Base-by-base conservation (phyloP, 1,284 basidiomycete species). In the Pyrrhoderma lamaoense region DNA sequence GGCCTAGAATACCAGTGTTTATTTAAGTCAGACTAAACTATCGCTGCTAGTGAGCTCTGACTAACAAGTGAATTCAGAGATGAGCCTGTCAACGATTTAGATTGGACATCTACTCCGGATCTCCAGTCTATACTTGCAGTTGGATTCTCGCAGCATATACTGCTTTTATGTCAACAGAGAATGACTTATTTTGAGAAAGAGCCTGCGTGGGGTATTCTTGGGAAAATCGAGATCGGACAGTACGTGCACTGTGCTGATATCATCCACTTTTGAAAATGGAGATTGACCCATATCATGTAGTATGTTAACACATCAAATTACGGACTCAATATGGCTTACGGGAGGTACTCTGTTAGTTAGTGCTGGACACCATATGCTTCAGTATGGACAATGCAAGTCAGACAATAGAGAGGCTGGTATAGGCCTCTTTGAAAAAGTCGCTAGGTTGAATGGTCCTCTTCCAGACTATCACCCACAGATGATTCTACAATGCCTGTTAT, bases 381-480 rank as follows among this genome's bases (percentile, higher is more conserved):
- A 93, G 31, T 91, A 76, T 65, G 43, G 54, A 67, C 62, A 53
- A 47, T 42, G 51, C 25, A 45, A 58, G 45, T 22, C 55, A 43
- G 58, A 60, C 34, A 54, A 56, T 31, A 58, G 60, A 11, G 46
- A 60, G 9, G 53, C 64, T 38, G 60, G 63, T 14, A 55, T 61
- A 4, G 76, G 78, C 55, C 72, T 94, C 19, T 89, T 93, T 57
- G 87, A 93, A 61, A 75, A 87, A 59, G 88, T 92, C 39, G 88
- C 87, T 3, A 69, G 82, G 56, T 74, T 80, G 48, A 94, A 93
- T 64, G 90, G 89, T 0, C 91, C 92, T 1, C 67, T 96, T 42
- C 77, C 80, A 25, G 89, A 95, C 64, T 93, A 89, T 64, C 89
- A 95, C 66, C 93, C 93, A 2, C 90, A 93, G 59, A 86, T 94